Percentiles rank a stretch among this genome's conserved stretches.
Evolutionary conservation across 768 basidiomycete genomes (phyloP).

Genomic region (Xerocomellus chrysenteron): DNA sequence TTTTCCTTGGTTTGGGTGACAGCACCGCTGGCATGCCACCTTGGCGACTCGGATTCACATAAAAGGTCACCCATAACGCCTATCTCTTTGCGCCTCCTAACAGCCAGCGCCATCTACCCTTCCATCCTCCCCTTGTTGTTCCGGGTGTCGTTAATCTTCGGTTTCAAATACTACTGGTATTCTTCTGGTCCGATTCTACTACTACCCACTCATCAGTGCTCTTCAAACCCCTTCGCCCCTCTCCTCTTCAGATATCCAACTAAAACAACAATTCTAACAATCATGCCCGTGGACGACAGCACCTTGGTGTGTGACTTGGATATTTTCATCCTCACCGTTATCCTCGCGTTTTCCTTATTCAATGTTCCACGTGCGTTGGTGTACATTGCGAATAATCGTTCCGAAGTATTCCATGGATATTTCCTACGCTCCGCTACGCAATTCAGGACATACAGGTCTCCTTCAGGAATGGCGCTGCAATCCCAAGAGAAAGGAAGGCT

Average conservation of each 20-base stretch:
- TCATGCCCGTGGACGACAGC: slow-evolving; percentile 7
- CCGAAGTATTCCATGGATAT: slow-evolving; percentile 51
- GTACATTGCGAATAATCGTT: slow-evolving; percentile 44
- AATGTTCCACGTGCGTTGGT: slow-evolving; percentile 49
- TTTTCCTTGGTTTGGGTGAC: neutral
- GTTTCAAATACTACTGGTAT: neutral
- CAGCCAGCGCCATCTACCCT: too few relatives aligned
- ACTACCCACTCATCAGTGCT: neutral
- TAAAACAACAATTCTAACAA: neutral
- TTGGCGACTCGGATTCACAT: neutral
- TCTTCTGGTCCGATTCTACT: neutral
- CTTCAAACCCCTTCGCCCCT: neutral
- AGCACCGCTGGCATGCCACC: neutral
- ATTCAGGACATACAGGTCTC: neutral
- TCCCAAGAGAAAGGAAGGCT: neutral
- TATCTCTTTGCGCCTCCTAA: neutral
- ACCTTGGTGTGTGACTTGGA: slow-evolving; percentile 37
- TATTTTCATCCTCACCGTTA: slow-evolving; percentile 43
- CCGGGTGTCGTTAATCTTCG: neutral
- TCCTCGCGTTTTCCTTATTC: slow-evolving; percentile 40
- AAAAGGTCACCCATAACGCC: neutral
- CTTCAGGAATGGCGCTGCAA: neutral
- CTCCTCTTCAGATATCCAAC: neutral
- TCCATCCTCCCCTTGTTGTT: neutral
- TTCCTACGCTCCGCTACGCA: slow-evolving; percentile 36